A percentile compares a stretch with the other conserved stretches of the same genome.
Conservation (phyloP, 1,284 basidiomycete genomes). For the Kwoniella shivajii region DNA sequence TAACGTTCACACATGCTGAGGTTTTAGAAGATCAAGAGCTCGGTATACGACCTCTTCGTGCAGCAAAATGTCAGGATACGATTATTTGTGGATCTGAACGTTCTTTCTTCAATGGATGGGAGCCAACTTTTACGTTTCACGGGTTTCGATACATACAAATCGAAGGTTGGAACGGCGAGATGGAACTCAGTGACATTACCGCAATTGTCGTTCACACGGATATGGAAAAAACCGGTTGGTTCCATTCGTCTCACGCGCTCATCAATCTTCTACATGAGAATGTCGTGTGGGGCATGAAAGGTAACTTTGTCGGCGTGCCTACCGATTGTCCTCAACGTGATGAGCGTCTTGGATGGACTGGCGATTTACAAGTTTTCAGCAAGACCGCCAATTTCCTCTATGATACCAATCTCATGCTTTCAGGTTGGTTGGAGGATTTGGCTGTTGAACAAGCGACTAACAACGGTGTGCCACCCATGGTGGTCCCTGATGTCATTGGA, state of each 20-base stretch:
- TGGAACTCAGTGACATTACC: conserved; percentile 7
- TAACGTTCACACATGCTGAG: conserved; percentile 21
- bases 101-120: conserved; percentile 6
- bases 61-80: conserved; percentile 11
- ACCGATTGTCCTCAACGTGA: conserved; percentile 34
- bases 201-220: conserved; percentile 19
- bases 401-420: conserved; percentile 17
- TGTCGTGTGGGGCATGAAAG: conserved; percentile 16
- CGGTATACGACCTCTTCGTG: conserved; percentile 22
- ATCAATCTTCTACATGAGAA: conserved; percentile 26
- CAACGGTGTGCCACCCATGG: conserved; percentile 12
- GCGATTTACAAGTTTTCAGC: conserved; percentile 28
- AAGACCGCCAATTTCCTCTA: conserved; percentile 21
- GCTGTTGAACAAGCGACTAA: conserved; percentile 14
- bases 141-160: conserved; percentile 23
- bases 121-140: conserved; percentile 27
- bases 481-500: conserved; percentile 3
- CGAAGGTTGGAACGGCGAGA: conserved; percentile 14
- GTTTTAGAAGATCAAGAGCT: conserved; percentile 27
- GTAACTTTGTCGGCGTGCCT: conserved; percentile 25
- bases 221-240: conserved; percentile 24
- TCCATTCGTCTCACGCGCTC: conserved; percentile 22
- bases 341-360: conserved; percentile 31
- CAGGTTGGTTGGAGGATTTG: conserved; percentile 24
- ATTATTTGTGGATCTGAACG: conserved; percentile 12